Base-by-base conservation (phyloP, 2,329 filamentous ascomycete species). In the Furcasterigmium furcatum region DNA sequence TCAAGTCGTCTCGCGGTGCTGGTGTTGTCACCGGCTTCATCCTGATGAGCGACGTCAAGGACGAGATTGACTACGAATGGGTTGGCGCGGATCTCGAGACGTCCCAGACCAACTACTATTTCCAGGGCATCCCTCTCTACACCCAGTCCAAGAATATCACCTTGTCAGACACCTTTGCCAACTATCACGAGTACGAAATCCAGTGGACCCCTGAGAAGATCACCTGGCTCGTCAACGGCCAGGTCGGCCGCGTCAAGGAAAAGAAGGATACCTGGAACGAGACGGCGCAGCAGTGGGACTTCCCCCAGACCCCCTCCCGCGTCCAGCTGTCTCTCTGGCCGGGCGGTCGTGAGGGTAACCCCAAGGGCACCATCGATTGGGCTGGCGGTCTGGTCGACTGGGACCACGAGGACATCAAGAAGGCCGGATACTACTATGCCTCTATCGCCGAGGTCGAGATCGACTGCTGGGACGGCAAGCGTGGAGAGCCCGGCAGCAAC, bases 1-100 rank as follows among this genome's bases (percentile, higher is more conserved):
- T 97, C 66, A 94, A 90, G 76, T 92, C 91, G 0, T 87, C 85
- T 53, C 84, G 88, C 59, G 91, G 91, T 47, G 71, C 76, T 38
- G 94, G 94, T 76, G 94, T 99, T 19, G 87, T 99, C n/a, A 95
- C 91, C 2, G 92, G 91, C 24, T 99, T 99, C 64, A 99, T 99
- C 64, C 75, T 97, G 61, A 82, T 96, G 67, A 91, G 88, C 29
- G 92, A 97, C 60, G 87, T 95, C 60, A 95, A 96, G 77, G 94
- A 99, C 61, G 94, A 99, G 69, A 96, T 99, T 59, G 94, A 99
- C 71, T 97, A 90, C 64, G 94, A 99, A 66, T 97, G 87, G 64
- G 80, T 99, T 45, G 94, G 94, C 54, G 79, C 79, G 38, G 88
- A 96, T 60, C 74, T 95, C 51, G 61, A 74, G 39, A 80, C 77